phyloP scores from a whole-genome alignment of 805 yeast genomes.

The Candida alai region DNA sequence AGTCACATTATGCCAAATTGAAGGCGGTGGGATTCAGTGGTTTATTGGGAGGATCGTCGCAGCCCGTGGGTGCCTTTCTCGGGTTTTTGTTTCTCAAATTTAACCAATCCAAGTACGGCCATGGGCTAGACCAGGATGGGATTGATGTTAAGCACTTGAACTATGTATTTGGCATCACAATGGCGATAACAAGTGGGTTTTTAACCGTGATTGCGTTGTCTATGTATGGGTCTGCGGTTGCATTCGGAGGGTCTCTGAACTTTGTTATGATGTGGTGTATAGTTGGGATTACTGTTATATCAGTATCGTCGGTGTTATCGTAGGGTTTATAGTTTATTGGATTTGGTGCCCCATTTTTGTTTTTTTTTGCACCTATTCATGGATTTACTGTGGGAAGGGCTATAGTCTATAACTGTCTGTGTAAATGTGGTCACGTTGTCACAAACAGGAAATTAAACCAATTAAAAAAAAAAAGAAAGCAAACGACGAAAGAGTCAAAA shows the following conservation, averaged over 20 bases:
- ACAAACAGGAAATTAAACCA: too few species aligned
- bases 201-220: constrained; percentile 76
- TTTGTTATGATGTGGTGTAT: constrained; percentile 57
- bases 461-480: too few species aligned
- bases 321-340: constrained; percentile 1
- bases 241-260: constrained; percentile 70
- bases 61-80: constrained; percentile 81
- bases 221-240: constrained; percentile 79
- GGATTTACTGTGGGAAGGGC: too few species aligned
- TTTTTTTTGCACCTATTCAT: too few species aligned
- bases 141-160: constrained; percentile 32
- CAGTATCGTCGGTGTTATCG: constrained; percentile 18
- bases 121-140: constrained; percentile 22
- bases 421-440: too few species aligned
- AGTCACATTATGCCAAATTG: constrained; percentile 40
- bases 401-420: too few species aligned
- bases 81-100: constrained; percentile 51
- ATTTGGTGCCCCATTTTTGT: too few species aligned
- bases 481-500: too few species aligned
- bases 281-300: constrained; percentile 55
- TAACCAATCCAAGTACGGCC: constrained; percentile 23
- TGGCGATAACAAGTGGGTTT: constrained; percentile 81
- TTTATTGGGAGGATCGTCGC: constrained; percentile 75
- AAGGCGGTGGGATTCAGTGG: constrained; percentile 66
- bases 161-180: constrained; percentile 55